Percentiles rank a stretch among this genome's conserved stretches.
These are phyloP conservation scores for Kwoniella newhampshirensis DNA, from an alignment of 768 basidiomycete genomes.

Conservation along the genomic window DNA sequence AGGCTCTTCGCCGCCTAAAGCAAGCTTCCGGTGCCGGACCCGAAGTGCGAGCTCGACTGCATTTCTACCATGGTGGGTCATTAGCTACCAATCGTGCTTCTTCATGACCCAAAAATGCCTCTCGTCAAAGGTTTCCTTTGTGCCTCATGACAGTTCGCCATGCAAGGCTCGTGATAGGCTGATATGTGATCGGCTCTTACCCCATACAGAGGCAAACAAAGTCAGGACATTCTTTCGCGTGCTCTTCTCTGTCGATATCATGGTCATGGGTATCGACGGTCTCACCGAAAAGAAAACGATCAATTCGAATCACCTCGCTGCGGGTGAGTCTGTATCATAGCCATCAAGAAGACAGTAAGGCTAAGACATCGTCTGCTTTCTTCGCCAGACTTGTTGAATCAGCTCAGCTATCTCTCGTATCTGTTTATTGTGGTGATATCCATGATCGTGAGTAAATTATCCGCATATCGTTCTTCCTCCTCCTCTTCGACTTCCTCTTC, in stretches of 20 bases:
- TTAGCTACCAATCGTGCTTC: background rate
- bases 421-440: slow-evolving; percentile 33
- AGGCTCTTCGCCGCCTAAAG: slow-evolving; percentile 7
- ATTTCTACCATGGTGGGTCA: slow-evolving; percentile 38
- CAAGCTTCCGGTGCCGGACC: slow-evolving; percentile 38
- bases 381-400: slow-evolving; percentile 21
- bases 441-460: slow-evolving; percentile 10
- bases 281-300: slow-evolving; percentile 24
- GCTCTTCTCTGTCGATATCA: slow-evolving; percentile 18
- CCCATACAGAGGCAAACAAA: slow-evolving; percentile 33
- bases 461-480: too few species aligned
- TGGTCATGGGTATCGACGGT: slow-evolving; percentile 33
- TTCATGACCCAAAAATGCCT: background rate
- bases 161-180: too few species aligned
- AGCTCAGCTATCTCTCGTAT: slow-evolving; percentile 19
- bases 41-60: slow-evolving; percentile 37
- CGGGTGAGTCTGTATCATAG: slow-evolving; percentile 10
- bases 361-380: background rate
- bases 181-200: too few species aligned
- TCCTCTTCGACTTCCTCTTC: too few species aligned
- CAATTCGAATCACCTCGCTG: slow-evolving; percentile 16
- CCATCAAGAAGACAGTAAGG: background rate
- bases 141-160: too few species aligned
- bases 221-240: slow-evolving; percentile 36
- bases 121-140: background rate